phyloP scores from a whole-genome alignment of 2,329 filamentous ascomycete genomes.

The Cladosporium colombiae region DNA sequence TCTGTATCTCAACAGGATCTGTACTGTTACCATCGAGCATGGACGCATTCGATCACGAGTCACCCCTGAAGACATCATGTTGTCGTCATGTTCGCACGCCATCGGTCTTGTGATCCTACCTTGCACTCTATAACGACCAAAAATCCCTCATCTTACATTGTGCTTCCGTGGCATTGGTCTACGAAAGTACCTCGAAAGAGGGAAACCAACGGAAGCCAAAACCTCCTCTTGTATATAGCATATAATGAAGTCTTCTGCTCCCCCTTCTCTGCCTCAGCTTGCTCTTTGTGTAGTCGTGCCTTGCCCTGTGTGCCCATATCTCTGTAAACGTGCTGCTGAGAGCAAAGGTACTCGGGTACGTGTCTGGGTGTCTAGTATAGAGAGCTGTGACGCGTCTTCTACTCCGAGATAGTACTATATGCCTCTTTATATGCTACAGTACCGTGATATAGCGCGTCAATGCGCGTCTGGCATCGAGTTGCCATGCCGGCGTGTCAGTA shows the following conservation, averaged over 20 bases:
- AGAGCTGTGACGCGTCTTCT: background rate
- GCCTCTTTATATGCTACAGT: too few species aligned
- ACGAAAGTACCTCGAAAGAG: conserved; percentile 5
- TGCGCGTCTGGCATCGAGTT: too few species aligned
- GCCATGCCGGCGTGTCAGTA: background rate
- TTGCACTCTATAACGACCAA: background rate
- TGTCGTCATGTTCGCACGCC: background rate
- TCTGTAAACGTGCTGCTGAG: background rate
- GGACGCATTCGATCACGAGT: background rate
- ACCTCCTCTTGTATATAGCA: background rate
- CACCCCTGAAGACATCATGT: background rate
- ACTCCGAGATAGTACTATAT: too few species aligned
- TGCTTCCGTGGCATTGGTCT: background rate
- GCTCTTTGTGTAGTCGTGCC: background rate
- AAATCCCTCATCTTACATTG: background rate
- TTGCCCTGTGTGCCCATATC: background rate
- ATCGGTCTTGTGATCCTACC: background rate
- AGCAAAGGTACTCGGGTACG: background rate
- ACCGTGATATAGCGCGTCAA: too few species aligned
- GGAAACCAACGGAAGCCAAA: conserved; percentile 14
- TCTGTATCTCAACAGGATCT: background rate
- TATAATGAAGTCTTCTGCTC: background rate
- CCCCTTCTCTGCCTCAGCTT: background rate
- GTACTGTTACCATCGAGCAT: background rate
- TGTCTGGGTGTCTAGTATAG: too few species aligned